These are phyloP conservation scores for Cladosporium sp. DNA, from an alignment of 2,329 filamentous ascomycete genomes.

Conservation along the genomic window DNA sequence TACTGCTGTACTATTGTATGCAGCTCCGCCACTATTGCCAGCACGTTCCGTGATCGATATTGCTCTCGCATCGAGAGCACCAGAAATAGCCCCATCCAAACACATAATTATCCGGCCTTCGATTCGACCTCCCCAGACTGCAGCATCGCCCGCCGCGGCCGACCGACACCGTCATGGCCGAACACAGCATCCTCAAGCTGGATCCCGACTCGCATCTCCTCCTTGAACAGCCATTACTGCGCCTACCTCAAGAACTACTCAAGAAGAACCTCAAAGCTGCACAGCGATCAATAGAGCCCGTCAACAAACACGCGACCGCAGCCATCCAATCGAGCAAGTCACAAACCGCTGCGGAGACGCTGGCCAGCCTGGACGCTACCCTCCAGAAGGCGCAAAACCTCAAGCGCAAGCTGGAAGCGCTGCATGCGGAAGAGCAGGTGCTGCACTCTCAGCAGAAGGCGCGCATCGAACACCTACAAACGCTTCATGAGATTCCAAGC, in stretches of 20 bases:
- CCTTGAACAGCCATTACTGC: conserved; percentile 89
- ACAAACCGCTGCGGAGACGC: conserved; percentile 59
- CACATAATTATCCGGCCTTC: background rate
- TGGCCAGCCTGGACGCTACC: conserved; percentile 81
- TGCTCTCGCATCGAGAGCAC: background rate
- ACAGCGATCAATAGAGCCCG: conserved; percentile 74
- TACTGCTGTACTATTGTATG: background rate
- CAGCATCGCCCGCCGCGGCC: background rate
- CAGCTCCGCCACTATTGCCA: background rate
- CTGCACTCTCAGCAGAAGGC: conserved; percentile 76
- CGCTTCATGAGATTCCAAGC: conserved; percentile 76
- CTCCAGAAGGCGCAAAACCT: conserved; percentile 80
- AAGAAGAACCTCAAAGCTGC: conserved; percentile 91
- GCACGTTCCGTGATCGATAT: background rate
- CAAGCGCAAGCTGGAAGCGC: conserved; percentile 79
- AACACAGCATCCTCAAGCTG: conserved; percentile 62
- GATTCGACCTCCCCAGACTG: background rate
- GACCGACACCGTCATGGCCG: conserved; percentile 42
- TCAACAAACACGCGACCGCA: conserved; percentile 64
- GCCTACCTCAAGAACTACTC: conserved; percentile 87
- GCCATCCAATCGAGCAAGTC: conserved; percentile 48
- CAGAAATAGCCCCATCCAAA: background rate
- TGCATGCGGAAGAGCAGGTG: conserved; percentile 76
- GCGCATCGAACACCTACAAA: conserved; percentile 76
- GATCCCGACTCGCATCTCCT: conserved; percentile 76